These are phyloP conservation scores for Adiantum capillusveneris DNA, from an alignment of 75 land plant genomes.

Conservation along the genomic window DNA sequence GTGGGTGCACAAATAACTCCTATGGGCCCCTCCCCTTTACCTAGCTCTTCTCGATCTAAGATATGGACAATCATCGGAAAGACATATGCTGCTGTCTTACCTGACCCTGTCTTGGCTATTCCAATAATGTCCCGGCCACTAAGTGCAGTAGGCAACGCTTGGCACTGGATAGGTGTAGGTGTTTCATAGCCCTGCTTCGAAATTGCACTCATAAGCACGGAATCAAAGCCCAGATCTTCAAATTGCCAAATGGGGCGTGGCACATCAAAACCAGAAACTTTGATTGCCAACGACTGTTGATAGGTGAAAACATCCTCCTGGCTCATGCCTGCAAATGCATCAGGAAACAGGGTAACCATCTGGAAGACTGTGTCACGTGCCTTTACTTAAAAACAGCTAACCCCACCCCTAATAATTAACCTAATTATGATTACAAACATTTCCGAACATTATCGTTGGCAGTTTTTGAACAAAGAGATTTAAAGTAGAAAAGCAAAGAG, in stretches of 20 bases:
- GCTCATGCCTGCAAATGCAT: constrained; percentile 61
- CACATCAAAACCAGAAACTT: constrained; percentile 93
- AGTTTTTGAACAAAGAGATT: no score
- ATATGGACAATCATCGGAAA: constrained; percentile 98
- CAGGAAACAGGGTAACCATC: no score
- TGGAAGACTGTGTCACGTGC: no score
- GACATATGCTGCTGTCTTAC: constrained; percentile 97
- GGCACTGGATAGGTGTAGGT: constrained; percentile 92
- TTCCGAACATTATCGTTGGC: no score
- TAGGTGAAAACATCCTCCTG: constrained; percentile 73
- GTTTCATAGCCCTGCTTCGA: constrained; percentile 91
- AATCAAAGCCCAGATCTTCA: constrained; percentile 82
- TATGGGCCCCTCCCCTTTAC: constrained; percentile 92
- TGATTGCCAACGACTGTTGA: constrained; percentile 63
- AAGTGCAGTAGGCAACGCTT: constrained; percentile 74
- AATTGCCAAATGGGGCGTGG: constrained; percentile 73
- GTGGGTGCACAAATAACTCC: constrained; percentile 97
- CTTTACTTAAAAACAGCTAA: no score
- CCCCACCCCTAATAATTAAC: no score
- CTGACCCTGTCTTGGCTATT: constrained; percentile 98
- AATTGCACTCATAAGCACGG: constrained; percentile 68
- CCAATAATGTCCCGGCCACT: constrained; percentile 97
- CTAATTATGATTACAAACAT: no score
- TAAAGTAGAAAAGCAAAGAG: no score
- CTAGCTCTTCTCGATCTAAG: constrained; percentile 94